These are phyloP conservation scores for Hylodesmum podocarpum DNA, from an alignment of 306 rosid species.

Conservation along the genomic window DNA sequence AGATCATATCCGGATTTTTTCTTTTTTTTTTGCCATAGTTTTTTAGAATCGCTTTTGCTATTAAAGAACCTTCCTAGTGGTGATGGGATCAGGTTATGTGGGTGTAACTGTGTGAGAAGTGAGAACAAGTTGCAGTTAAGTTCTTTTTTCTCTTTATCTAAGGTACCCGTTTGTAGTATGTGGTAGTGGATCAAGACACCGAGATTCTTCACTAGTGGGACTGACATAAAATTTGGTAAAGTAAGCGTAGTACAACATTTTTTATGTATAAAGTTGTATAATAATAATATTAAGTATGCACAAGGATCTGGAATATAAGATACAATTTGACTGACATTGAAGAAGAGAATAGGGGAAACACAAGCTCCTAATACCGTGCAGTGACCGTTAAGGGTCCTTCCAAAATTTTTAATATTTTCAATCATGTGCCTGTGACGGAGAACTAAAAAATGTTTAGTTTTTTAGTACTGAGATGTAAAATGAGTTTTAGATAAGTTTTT, in stretches of 20 bases:
- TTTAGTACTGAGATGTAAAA: neutral
- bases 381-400: slow-evolving; percentile 45
- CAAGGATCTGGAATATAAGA: neutral
- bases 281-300: neutral
- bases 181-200: neutral
- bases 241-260: neutral
- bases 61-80: slow-evolving; percentile 20
- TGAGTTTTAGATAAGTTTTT: neutral
- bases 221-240: slow-evolving; percentile 10
- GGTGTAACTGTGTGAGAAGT: neutral
- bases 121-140: neutral
- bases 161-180: neutral
- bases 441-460: neutral
- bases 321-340: neutral
- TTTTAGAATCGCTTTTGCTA: neutral
- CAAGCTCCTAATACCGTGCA: slow-evolving; percentile 27
- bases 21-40: neutral
- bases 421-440: slow-evolving; percentile 16
- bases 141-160: neutral
- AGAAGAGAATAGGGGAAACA: neutral
- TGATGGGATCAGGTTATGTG: slow-evolving; percentile 2
- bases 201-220: slow-evolving; percentile 30
- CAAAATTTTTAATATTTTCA: slow-evolving; percentile 24
- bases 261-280: neutral
- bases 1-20: no score